Evolutionary conservation across 1,139 yeast genomes (phyloP).

Genomic region (Geotrichum macrosporum): DNA sequence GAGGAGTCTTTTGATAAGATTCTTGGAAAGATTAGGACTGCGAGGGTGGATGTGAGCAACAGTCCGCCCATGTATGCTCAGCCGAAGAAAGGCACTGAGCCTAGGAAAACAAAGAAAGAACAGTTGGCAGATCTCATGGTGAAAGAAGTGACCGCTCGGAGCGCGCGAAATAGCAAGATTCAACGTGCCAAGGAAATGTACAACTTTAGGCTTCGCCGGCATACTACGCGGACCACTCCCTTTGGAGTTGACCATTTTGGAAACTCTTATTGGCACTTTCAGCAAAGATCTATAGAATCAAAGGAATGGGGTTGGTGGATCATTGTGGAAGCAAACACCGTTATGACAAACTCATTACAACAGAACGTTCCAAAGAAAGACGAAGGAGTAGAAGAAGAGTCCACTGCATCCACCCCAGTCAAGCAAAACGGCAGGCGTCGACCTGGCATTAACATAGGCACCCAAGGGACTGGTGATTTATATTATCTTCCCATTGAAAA

Average conservation of each 20-base stretch:
- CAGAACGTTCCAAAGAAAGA: conserved; percentile 1
- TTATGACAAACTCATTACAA: conserved; percentile 16
- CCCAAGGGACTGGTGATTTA: conserved; percentile 17
- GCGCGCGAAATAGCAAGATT: conserved; percentile 27
- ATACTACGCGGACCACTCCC: conserved; percentile 36
- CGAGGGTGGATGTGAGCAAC: conserved; percentile 14
- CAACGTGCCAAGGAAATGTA: conserved; percentile 31
- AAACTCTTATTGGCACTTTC: conserved; percentile 40
- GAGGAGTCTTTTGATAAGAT: conserved; percentile 16
- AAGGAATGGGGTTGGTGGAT: conserved; percentile 22
- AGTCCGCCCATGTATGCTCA: conserved; percentile 15
- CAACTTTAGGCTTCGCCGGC: conserved; percentile 29
- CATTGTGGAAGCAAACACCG: conserved; percentile 15
- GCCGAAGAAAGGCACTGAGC: conserved; percentile 6
- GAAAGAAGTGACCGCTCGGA: conserved; percentile 29
- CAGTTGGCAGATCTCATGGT: conserved; percentile 24
- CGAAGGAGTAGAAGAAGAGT: background rate
- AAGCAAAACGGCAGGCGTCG: background rate
- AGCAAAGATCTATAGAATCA: conserved; percentile 34
- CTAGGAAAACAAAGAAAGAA: conserved; percentile 24
- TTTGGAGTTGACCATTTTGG: conserved; percentile 37
- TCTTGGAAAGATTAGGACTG: conserved; percentile 15
- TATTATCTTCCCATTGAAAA: conserved; percentile 10
- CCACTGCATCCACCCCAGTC: background rate
- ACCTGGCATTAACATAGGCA: background rate